phyloP scores from a whole-genome alignment of 169 alveolate genomes.

The Plasmodium billcollinsi region DNA sequence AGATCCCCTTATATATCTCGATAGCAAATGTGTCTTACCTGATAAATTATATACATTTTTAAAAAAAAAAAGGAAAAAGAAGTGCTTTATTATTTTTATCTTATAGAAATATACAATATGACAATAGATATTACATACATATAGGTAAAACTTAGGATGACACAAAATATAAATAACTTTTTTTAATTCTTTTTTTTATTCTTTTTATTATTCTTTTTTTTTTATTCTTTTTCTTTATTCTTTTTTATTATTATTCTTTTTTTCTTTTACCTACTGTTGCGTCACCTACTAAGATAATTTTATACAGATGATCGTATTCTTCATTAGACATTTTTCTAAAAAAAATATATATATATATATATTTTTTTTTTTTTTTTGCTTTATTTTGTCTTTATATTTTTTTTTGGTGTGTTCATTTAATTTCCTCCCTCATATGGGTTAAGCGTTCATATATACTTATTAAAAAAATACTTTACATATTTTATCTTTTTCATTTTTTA shows the following conservation, averaged over 20 bases:
- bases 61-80: neutral
- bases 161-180: neutral
- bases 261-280: conserved; percentile 94
- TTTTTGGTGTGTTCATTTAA: too few relatives aligned
- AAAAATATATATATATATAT: neutral
- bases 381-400: too few relatives aligned
- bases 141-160: too few relatives aligned
- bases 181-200: too few relatives aligned
- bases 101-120: neutral
- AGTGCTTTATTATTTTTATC: too few relatives aligned
- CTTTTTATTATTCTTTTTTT: too few relatives aligned
- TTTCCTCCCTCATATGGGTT: too few relatives aligned
- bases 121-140: neutral
- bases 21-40: conserved; percentile 94
- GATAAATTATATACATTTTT: neutral
- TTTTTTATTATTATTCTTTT: neutral
- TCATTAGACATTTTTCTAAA: conserved; percentile 85
- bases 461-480: too few relatives aligned
- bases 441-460: too few relatives aligned
- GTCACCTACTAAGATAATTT: conserved; percentile 96
- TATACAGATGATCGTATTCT: conserved; percentile 90
- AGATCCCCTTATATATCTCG: conserved; percentile 96
- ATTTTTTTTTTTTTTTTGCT: too few relatives aligned
- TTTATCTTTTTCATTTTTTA: too few relatives aligned
- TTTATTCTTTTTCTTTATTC: too few relatives aligned